Conservation (phyloP, 2,329 filamentous ascomycete species). For the Cladosporium oxysporum region DNA sequence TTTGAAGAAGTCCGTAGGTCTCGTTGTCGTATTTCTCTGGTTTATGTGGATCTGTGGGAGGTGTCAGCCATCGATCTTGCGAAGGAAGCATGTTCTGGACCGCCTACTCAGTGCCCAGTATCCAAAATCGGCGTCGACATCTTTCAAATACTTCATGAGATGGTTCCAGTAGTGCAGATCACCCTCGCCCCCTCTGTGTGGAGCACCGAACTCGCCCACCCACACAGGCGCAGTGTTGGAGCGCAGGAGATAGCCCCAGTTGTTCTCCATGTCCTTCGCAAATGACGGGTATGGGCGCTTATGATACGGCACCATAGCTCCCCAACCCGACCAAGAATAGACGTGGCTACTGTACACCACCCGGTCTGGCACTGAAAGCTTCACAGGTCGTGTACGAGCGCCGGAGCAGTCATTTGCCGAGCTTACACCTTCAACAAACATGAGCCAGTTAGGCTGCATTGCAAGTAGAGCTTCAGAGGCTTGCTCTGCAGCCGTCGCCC, state of each 20-base stretch:
- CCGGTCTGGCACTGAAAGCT: constrained; percentile 55
- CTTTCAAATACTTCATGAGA: constrained; percentile 61
- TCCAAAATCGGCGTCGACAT: constrained; percentile 54
- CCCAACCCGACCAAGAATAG: constrained; percentile 72
- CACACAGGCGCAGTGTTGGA: constrained; percentile 62
- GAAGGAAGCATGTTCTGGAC: not conserved
- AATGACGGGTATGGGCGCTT: constrained; percentile 65
- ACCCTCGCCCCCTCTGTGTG: constrained; percentile 54
- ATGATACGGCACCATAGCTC: constrained; percentile 56
- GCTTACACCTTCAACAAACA: constrained; percentile 68
- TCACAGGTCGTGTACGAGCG: constrained; percentile 57
- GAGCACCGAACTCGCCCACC: constrained; percentile 68
- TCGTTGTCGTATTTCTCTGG: constrained; percentile 58
- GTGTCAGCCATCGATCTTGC: not conserved
- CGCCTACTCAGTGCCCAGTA: constrained; percentile 65
- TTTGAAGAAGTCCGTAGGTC: constrained; percentile 62
- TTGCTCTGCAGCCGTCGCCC: constrained; percentile 64
- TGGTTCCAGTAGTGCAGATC: constrained; percentile 68
- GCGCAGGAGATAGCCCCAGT: constrained; percentile 67
- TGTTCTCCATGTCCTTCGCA: constrained; percentile 60
- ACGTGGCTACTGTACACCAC: constrained; percentile 70
- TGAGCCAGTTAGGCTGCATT: constrained; percentile 65
- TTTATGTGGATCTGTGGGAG: constrained; percentile 58
- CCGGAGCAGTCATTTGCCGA: constrained; percentile 66
- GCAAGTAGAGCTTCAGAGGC: constrained; percentile 62